Percentiles rank a stretch among this genome's conserved stretches.
phyloP scores from a whole-genome alignment of 2,329 filamentous ascomycete species.

The Ampelomyces quisqualis region DNA sequence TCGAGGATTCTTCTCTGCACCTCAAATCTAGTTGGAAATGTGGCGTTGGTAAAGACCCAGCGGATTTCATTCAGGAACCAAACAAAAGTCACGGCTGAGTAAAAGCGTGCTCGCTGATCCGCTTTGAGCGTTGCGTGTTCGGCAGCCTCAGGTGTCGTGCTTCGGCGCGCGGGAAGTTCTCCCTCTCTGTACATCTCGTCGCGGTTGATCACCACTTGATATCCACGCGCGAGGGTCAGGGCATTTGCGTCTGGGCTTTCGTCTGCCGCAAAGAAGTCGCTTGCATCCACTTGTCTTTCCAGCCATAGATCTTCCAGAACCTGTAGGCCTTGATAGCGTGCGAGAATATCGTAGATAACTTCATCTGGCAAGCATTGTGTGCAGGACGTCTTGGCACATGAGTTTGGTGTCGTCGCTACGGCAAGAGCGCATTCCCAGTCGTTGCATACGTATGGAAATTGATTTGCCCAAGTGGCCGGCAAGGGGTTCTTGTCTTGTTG shows the following conservation, averaged over 20 bases:
- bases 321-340: slow-evolving; percentile 28
- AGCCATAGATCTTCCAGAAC: slow-evolving; percentile 26
- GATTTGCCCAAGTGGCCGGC: slow-evolving; percentile 1
- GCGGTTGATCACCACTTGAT: slow-evolving; percentile 6
- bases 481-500: slow-evolving; percentile 3
- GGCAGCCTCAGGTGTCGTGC: slow-evolving; percentile 4
- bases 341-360: slow-evolving; percentile 22
- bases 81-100: slow-evolving; percentile 19
- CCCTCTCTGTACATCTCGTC: slow-evolving; percentile 8
- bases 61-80: slow-evolving; percentile 31
- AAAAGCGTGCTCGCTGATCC: slow-evolving; percentile 26
- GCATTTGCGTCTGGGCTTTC: slow-evolving; percentile 4
- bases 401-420: neutral
- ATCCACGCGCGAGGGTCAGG: slow-evolving; percentile 4
- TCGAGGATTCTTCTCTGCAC: slow-evolving; percentile 5
- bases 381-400: neutral
- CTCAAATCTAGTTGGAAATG: slow-evolving; percentile 5
- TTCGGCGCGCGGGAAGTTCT: neutral
- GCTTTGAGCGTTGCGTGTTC: slow-evolving; percentile 14
- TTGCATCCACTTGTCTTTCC: slow-evolving; percentile 12
- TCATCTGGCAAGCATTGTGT: slow-evolving; percentile 13
- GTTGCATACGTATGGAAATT: neutral
- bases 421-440: slow-evolving; percentile 6
- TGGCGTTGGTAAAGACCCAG: slow-evolving; percentile 24
- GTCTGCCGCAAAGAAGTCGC: slow-evolving; percentile 17